Evolutionary conservation across 352 stramenopile genomes (phyloP).

Genomic region (Thalassiosira hispida): DNA sequence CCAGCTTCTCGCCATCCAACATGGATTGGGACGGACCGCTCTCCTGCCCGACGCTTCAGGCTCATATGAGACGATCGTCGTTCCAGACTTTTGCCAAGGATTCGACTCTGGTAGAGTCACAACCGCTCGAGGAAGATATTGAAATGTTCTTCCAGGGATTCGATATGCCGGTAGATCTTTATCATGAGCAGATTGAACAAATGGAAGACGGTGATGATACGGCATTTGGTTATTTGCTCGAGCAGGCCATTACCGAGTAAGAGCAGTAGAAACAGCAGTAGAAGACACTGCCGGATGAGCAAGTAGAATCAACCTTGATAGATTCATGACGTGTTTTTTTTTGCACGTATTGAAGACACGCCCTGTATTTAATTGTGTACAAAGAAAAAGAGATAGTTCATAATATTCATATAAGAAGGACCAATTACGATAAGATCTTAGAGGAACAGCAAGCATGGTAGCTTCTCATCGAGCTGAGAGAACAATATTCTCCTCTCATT

Average conservation of each 20-base stretch:
- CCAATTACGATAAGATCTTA: too few relatives aligned
- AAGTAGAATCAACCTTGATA: too few relatives aligned
- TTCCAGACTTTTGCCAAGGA: conserved; percentile 26
- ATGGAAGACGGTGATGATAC: conserved; percentile 55
- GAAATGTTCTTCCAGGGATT: conserved; percentile 48
- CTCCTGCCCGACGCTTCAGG: conserved; percentile 22
- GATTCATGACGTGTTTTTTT: too few relatives aligned
- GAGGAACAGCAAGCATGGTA: too few relatives aligned
- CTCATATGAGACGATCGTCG: conserved; percentile 15
- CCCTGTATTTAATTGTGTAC: too few relatives aligned
- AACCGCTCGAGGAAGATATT: conserved; percentile 42
- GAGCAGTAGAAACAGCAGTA: too few relatives aligned
- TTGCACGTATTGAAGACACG: too few relatives aligned
- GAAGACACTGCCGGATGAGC: too few relatives aligned
- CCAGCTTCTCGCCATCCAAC: conserved; percentile 26
- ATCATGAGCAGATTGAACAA: conserved; percentile 50
- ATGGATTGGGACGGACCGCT: conserved; percentile 55
- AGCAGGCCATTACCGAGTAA: conserved; percentile 51
- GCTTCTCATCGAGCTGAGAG: too few relatives aligned
- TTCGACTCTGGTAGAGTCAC: not conserved
- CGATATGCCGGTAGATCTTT: conserved; percentile 41
- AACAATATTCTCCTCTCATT: too few relatives aligned
- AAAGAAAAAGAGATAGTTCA: too few relatives aligned
- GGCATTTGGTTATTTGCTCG: conserved; percentile 56
- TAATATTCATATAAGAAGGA: too few relatives aligned